Conservation (phyloP, 148 eudicot species). For the Cornus suecica region DNA sequence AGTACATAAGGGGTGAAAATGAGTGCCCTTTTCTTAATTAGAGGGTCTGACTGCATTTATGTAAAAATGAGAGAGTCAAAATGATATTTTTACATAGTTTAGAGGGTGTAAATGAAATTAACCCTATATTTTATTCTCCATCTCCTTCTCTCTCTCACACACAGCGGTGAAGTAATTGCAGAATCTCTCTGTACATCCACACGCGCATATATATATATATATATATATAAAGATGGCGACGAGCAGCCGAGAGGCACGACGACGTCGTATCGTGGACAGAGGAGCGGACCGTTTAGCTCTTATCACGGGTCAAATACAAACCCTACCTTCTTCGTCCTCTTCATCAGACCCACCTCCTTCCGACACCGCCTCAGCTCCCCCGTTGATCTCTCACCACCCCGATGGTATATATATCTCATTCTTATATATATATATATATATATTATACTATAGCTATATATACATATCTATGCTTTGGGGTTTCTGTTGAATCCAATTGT, state of each 20-base stretch:
- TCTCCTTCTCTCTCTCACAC: no score
- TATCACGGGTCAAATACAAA: constrained; percentile 52
- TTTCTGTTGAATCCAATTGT: not conserved
- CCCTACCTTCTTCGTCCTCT: constrained; percentile 15
- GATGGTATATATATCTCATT: not conserved
- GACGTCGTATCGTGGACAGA: constrained; percentile 61
- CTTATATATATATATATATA: no score
- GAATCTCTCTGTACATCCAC: no score
- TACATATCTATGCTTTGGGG: not conserved
- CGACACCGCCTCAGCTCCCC: constrained; percentile 9
- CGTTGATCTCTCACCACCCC: constrained; percentile 6
- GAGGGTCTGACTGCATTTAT: no score
- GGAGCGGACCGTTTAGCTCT: constrained; percentile 63
- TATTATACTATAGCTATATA: not conserved
- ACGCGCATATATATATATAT: no score
- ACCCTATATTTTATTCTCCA: no score
- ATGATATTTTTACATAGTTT: no score
- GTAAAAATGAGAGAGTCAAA: no score
- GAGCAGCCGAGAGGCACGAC: constrained; percentile 43
- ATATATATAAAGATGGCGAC: constrained; percentile 14
- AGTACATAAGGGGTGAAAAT: no score
- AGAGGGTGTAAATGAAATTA: no score
- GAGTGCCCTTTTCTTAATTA: no score
- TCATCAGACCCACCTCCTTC: not conserved
- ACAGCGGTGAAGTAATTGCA: no score